Base-by-base conservation (phyloP, 805 yeast genomes). In the Hanseniaspora lindneri region DNA sequence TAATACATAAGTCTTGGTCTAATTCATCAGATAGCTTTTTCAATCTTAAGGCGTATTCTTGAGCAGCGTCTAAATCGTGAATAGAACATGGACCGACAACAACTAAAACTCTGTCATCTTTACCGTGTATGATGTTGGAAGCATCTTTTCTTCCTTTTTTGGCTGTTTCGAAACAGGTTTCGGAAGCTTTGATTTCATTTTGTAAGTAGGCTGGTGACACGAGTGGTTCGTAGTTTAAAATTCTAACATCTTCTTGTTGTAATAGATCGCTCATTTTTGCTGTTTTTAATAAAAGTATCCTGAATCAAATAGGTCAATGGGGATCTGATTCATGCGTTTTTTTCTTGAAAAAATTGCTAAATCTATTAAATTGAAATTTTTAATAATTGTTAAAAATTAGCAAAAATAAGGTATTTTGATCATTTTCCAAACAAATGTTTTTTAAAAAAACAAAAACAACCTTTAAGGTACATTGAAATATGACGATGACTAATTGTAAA, bases 61-160 rank as follows among this genome's bases (percentile, higher is more conserved):
- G 62, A 8, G 97, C 98, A 32, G 96, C 94, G 39, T 67, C 73
- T 29, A 95, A 85, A 63, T 92, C 98, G 63, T 92, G 97, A 54
- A 92, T 79, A 8, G 97, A 89, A 66, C 98, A 92, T 47, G 98
- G 98, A 1, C 98, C 98, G 53, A 92, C 84, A 29, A 92, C 85
- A 24, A 92, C 79, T 39, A 92, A 72, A 54, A 89, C 66, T 55
- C 96, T 74, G 67, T 89, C 98, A 60, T 86, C 95, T 52, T 74
- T 71, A 48, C 95, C 95, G 51, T 20, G 24, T 3, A 49, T 32
- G 17, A 49, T 39, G 9, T 49, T 75, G 52, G 81, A 75, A 30
- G 94, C 80, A 28, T 80, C 87, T 55, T 72, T 74, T 68, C 98
- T 79, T 49, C 95, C 96, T 53, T 69, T 66, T 50, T 78, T 69